Conservation (phyloP, 306 rosid species). For the Cicer bijugum region DNA sequence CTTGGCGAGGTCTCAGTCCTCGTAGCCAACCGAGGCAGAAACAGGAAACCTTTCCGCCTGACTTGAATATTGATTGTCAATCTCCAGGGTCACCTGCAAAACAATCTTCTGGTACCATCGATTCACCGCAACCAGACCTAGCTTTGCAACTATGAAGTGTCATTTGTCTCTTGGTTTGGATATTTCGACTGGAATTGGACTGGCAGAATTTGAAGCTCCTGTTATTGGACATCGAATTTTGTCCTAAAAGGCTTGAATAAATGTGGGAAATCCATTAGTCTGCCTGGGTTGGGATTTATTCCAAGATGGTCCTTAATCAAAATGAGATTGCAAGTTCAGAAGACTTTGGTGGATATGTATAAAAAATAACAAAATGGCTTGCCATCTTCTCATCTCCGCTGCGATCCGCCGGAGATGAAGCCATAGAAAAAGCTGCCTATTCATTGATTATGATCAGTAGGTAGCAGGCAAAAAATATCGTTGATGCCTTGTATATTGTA, state of each 20-base stretch:
- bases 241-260: constrained; percentile 37
- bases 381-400: not conserved
- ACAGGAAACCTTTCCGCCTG: constrained; percentile 86
- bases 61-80: constrained; percentile 91
- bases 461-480: constrained; percentile 45
- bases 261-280: constrained; percentile 31
- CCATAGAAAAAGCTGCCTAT: constrained; percentile 28
- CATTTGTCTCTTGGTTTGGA: constrained; percentile 56
- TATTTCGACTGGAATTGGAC: constrained; percentile 36
- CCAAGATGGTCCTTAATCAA: constrained; percentile 18
- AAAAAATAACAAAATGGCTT: constrained; percentile 20
- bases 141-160: constrained; percentile 85
- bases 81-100: constrained; percentile 88
- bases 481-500: constrained; percentile 64
- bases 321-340: constrained; percentile 39
- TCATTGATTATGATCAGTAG: constrained; percentile 47
- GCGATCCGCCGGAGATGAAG: constrained; percentile 24
- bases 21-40: constrained; percentile 70
- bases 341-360: constrained; percentile 25
- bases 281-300: constrained; percentile 37
- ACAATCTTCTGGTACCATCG: constrained; percentile 82
- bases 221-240: constrained; percentile 36
- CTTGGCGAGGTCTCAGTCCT: constrained; percentile 73
- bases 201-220: constrained; percentile 40
- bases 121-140: constrained; percentile 98